These are phyloP conservation scores for Coniochaeta ligniaria DNA, from an alignment of 2,329 filamentous ascomycete genomes.

Conservation along the genomic window DNA sequence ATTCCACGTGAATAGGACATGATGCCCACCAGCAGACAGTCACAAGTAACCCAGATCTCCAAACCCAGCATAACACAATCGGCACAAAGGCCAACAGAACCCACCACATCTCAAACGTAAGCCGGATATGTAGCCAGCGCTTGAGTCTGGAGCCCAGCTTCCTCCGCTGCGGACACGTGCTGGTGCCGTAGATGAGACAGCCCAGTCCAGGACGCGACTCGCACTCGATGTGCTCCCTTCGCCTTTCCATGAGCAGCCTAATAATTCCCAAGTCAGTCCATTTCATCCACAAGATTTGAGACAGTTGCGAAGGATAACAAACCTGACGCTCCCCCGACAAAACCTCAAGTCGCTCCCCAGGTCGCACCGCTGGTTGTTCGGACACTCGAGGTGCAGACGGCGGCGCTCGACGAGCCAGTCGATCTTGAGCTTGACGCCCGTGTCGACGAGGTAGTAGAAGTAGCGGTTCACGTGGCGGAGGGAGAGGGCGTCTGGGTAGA, in stretches of 20 bases:
- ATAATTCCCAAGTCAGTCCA: neutral
- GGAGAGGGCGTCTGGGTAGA: constrained; percentile 64
- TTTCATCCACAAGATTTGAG: neutral
- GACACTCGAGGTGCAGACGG: constrained; percentile 57
- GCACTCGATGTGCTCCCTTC: constrained; percentile 54
- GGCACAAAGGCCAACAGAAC: constrained; percentile 34
- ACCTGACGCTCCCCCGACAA: constrained; percentile 53
- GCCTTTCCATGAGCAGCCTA: constrained; percentile 50
- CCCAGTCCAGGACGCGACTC: constrained; percentile 49
- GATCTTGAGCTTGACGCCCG: constrained; percentile 58
- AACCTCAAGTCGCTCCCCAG: constrained; percentile 52
- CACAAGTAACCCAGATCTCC: constrained; percentile 18
- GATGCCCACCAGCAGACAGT: neutral
- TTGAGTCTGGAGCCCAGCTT: constrained; percentile 36
- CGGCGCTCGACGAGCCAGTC: constrained; percentile 62
- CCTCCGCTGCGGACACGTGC: constrained; percentile 35
- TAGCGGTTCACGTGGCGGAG: constrained; percentile 60
- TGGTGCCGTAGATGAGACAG: constrained; percentile 46
- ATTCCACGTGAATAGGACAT: too few relatives aligned
- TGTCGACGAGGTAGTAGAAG: constrained; percentile 59
- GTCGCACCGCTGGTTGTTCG: constrained; percentile 49
- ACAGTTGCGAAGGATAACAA: constrained; percentile 13
- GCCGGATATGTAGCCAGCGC: constrained; percentile 33
- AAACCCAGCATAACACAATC: constrained; percentile 29
- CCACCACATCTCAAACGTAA: constrained; percentile 44